Evolutionary conservation across 352 stramenopile species (phyloP).

Genomic region (Globisporangium sylvaticum): DNA sequence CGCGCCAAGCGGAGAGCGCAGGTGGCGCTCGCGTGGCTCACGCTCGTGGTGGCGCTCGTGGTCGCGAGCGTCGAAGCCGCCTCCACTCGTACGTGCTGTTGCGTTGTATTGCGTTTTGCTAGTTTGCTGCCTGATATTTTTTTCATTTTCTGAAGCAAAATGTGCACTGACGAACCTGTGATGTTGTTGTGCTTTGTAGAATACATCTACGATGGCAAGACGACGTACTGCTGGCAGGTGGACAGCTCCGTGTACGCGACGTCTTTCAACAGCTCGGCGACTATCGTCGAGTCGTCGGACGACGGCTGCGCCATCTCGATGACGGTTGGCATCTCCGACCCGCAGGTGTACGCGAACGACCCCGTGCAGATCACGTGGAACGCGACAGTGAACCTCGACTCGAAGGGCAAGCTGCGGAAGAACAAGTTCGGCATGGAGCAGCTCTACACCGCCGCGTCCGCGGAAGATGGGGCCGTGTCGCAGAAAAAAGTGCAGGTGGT

Average conservation of each 20-base stretch:
- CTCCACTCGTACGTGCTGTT: constrained; percentile 6
- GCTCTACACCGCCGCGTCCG: constrained; percentile 25
- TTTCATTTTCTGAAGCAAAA: not conserved
- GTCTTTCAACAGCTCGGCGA: constrained; percentile 33
- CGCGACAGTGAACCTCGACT: constrained; percentile 40
- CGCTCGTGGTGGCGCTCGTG: constrained; percentile 14
- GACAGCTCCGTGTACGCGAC: constrained; percentile 52
- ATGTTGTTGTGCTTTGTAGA: constrained; percentile 4
- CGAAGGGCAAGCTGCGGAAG: constrained; percentile 24
- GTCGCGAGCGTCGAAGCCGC: constrained; percentile 7
- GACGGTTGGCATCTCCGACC: constrained; percentile 35
- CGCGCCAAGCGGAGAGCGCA: constrained; percentile 5
- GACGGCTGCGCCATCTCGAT: constrained; percentile 52
- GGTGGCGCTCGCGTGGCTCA: constrained; percentile 12
- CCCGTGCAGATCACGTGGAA: constrained; percentile 65
- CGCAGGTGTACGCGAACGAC: constrained; percentile 51
- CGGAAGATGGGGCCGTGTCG: constrained; percentile 41
- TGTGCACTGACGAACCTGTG: not conserved
- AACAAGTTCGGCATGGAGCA: constrained; percentile 48
- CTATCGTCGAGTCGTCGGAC: constrained; percentile 31
- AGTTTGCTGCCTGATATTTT: not conserved
- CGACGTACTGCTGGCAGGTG: constrained; percentile 63
- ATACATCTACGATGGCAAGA: constrained; percentile 33
- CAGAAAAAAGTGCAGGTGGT: constrained; percentile 50
- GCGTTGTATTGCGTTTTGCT: not conserved